Base-by-base conservation (phyloP, 164 flowering plant genomes). In the Dillenia suffruticosa region DNA sequence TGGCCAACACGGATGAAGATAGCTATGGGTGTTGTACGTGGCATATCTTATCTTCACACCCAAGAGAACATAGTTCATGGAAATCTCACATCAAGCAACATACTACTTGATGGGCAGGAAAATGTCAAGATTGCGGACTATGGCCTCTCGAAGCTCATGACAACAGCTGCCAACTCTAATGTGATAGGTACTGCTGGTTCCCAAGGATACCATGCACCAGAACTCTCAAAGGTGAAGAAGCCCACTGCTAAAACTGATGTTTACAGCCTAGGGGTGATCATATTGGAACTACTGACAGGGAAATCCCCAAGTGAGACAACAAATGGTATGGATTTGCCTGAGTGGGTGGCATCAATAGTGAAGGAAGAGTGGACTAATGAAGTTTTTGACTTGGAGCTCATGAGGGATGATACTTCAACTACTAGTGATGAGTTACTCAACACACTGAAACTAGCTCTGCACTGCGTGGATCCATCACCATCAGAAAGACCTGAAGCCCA, bases 331-430 rank as follows among this genome's bases (percentile, higher is more conserved):
- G 97, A 88, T 60, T 76, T 95, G 79, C 99, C 99, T 1, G 96
- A 88, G 61, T 95, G 99, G 98, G 99, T 92, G 19, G 90, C 99
- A 2, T 88, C 98, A 0, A 89, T 87, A 24, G 97, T 95, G 24
- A 88, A 92, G 52, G 98, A 92, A 61, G 97, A 95, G 65, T 90
- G 99, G 99, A 95, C 99, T 3, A 92, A 90, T 66, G 97, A 92
- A 68, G 99, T 92, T 0, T 95, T 95, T 48, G 98, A 95, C 58
- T 71, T 88, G 78, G 98, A 92, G 66, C 79, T 95, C 22, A 80
- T 92, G 89, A 82, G 81, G 66, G 92, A 92, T 57, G 79, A 73
- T 1, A 63, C 83, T 3, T 60, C 72, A 13, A 54, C 68, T 22
- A 75, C 73, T 0, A 84, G 85, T 0, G 97, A 95, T 60, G 99